Percentiles rank a stretch among this genome's conserved stretches.
Conservation (phyloP, 345 rosid species). For the Atalantia buxifolia region DNA sequence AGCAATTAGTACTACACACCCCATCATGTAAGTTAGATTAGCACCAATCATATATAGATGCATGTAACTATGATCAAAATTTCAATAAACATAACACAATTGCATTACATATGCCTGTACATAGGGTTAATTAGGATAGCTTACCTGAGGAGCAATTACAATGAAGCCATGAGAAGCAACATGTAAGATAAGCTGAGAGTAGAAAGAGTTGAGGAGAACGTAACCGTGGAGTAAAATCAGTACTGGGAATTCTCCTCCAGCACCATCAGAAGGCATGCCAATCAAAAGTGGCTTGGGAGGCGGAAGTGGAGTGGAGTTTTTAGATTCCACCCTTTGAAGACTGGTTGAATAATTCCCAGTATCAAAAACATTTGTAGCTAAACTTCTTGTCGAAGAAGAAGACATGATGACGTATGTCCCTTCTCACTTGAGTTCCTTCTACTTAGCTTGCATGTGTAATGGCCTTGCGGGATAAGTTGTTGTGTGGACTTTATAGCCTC, state of each 20-base stretch:
- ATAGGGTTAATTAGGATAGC: neutral
- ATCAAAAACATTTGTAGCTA: constrained; percentile 38
- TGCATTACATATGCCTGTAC: too few relatives aligned
- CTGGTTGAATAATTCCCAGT: constrained; percentile 40
- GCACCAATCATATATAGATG: neutral
- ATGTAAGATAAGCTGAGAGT: constrained; percentile 82
- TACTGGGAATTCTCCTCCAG: constrained; percentile 62
- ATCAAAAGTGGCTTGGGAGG: constrained; percentile 76
- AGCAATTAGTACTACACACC: neutral
- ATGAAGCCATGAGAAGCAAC: constrained; percentile 94
- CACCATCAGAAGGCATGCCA: constrained; percentile 47
- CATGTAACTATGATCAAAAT: too few relatives aligned
- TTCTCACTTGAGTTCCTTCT: neutral
- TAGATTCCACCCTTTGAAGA: constrained; percentile 35
- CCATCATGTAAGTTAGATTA: neutral
- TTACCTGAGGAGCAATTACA: constrained; percentile 82
- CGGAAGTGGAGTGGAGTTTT: constrained; percentile 17
- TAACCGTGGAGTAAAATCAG: constrained; percentile 80
- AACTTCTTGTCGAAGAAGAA: neutral
- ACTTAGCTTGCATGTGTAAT: too few relatives aligned
- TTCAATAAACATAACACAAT: too few relatives aligned
- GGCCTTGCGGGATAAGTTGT: neutral
- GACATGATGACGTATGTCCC: neutral
- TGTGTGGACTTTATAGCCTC: neutral
- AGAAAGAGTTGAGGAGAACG: constrained; percentile 75